Evolutionary conservation across 225 moss, liverwort and hornwort genomes (phyloP).

Genomic region (Antitrichia curtipendula): DNA sequence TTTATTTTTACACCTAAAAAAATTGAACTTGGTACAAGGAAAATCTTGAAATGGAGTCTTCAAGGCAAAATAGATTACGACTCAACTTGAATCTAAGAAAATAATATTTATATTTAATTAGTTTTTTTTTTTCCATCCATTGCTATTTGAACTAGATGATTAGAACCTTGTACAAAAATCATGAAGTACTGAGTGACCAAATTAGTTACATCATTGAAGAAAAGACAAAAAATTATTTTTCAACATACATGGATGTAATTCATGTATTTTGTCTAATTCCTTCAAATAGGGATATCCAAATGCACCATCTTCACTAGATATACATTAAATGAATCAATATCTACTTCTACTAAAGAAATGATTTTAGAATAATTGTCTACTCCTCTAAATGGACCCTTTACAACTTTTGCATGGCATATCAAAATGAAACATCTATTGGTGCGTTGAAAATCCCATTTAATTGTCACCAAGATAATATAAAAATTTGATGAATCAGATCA

Average conservation of each 20-base stretch:
- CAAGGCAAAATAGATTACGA: background rate
- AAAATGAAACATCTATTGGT: background rate
- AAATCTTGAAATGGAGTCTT: background rate
- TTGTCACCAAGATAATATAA: too few species aligned
- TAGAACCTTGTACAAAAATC: background rate
- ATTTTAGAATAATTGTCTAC: background rate
- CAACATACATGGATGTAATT: rapidly evolving
- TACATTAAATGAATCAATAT: rapidly evolving
- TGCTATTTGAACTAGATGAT: background rate
- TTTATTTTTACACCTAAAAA: background rate
- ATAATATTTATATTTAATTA: background rate
- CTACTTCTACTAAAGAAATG: background rate
- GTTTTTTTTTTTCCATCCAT: background rate
- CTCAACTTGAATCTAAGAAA: background rate
- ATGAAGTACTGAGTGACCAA: background rate
- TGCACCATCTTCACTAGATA: background rate
- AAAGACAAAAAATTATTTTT: too few species aligned
- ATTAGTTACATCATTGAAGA: background rate
- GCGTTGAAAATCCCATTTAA: rapidly evolving
- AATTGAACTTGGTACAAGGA: rapidly evolving
- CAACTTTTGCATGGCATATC: background rate
- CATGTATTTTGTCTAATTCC: rapidly evolving
- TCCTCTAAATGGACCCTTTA: rapidly evolving
- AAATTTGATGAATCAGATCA: rapidly evolving
- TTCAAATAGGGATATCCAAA: background rate